Evolutionary conservation across 106 monocot genomes (phyloP).

Genomic region (Alisma plantagoaquatica): DNA sequence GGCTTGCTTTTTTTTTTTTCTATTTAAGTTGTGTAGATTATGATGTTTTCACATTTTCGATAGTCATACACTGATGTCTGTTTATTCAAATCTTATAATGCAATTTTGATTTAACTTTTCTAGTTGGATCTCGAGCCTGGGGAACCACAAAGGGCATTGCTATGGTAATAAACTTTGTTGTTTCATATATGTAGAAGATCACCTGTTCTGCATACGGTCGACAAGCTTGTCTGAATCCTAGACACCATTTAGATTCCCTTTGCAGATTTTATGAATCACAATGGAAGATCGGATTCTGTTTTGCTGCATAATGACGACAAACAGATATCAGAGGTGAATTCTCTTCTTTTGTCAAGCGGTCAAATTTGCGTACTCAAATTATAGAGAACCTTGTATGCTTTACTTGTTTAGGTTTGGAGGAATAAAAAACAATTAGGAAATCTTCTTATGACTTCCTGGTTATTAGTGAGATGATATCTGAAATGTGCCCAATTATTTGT

Average conservation of each 20-base stretch:
- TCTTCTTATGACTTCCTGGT: too few relatives aligned
- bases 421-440: too few relatives aligned
- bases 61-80: too few relatives aligned
- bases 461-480: too few relatives aligned
- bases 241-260: slow-evolving; percentile 84
- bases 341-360: too few relatives aligned
- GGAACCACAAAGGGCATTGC: slow-evolving; percentile 53
- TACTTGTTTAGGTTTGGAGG: too few relatives aligned
- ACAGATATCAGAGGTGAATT: slow-evolving; percentile 74
- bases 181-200: background rate
- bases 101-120: slow-evolving; percentile 20
- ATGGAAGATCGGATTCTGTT: slow-evolving; percentile 44
- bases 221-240: background rate
- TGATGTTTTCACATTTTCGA: too few relatives aligned
- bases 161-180: slow-evolving; percentile 38
- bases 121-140: slow-evolving; percentile 95
- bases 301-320: slow-evolving; percentile 59
- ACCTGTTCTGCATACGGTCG: background rate
- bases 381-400: too few relatives aligned
- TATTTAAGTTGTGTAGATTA: slow-evolving; percentile 2
- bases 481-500: too few relatives aligned
- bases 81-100: too few relatives aligned
- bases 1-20: too few relatives aligned
- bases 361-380: too few relatives aligned
- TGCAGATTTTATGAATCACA: slow-evolving; percentile 96